A percentile compares a stretch with the other conserved stretches of the same genome.
Conservation (phyloP, 2,329 filamentous ascomycete species). For the Pseudogymnoascus sp. region DNA sequence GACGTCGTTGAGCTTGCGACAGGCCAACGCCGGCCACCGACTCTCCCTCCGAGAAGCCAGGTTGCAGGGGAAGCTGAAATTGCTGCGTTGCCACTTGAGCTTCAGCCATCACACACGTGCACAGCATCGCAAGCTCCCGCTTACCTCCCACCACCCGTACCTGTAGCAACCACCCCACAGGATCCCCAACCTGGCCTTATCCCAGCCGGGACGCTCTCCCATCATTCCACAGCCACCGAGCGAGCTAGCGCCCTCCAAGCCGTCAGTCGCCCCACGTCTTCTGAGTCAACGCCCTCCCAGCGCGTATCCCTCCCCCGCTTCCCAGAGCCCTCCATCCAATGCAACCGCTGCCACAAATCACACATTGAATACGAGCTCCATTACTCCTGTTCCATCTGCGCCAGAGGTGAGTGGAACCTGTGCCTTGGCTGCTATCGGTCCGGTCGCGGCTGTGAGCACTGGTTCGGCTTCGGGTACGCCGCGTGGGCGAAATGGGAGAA, state of each 20-base stretch:
- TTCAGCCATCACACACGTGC: not conserved
- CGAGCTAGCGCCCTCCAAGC: constrained; percentile 24
- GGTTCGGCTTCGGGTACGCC: constrained; percentile 76
- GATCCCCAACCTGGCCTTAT: constrained; percentile 17
- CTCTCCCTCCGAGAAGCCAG: not conserved
- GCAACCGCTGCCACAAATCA: constrained; percentile 57
- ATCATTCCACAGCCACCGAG: constrained; percentile 15
- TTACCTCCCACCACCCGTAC: constrained; percentile 8
- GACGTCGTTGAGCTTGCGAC: constrained; percentile 2
- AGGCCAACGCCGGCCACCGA: not conserved
- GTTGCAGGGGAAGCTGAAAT: not conserved
- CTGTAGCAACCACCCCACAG: constrained; percentile 23
- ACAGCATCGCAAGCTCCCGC: not conserved
- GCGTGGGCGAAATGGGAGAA: constrained; percentile 61
- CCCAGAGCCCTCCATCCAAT: constrained; percentile 63
- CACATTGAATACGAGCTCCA: constrained; percentile 82
- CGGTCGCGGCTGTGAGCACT: constrained; percentile 71
- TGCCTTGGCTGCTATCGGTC: constrained; percentile 73
- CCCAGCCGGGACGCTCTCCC: constrained; percentile 9
- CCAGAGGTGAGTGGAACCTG: constrained; percentile 64
- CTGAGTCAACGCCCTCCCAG: constrained; percentile 23
- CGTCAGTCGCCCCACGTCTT: constrained; percentile 25
- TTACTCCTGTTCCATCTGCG: constrained; percentile 69
- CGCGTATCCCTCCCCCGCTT: constrained; percentile 37
- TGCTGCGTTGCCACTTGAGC: not conserved